Percentiles rank a stretch among this genome's conserved stretches.
Conservation (phyloP, 148 eudicot species). For the Rhododendron molle region DNA sequence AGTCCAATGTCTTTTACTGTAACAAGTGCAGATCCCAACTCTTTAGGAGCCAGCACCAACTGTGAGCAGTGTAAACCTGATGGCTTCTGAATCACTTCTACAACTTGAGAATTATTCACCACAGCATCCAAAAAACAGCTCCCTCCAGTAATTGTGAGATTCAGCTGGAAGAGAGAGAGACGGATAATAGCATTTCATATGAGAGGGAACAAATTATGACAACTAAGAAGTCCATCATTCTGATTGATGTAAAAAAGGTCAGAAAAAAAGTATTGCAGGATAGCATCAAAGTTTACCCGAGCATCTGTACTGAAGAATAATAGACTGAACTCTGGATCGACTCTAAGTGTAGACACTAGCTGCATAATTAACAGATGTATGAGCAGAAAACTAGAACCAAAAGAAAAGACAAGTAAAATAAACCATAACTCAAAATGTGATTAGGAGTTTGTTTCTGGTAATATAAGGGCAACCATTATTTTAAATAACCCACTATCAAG, state of each 20-base stretch:
- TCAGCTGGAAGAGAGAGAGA: conserved; percentile 30
- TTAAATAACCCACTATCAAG: background rate
- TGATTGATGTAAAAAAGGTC: background rate
- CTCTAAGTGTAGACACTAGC: conserved; percentile 67
- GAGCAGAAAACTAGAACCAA: conserved; percentile 8
- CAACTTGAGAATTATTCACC: conserved; percentile 64
- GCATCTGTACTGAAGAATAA: conserved; percentile 60
- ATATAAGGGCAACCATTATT: background rate
- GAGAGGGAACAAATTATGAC: background rate
- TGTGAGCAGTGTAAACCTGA: conserved; percentile 51
- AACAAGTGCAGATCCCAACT: conserved; percentile 62
- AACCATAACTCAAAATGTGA: background rate
- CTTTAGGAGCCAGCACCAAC: conserved; percentile 61
- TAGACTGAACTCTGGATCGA: conserved; percentile 63
- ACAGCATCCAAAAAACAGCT: conserved; percentile 64
- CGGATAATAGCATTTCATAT: background rate
- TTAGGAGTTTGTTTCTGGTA: background rate
- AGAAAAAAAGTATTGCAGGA: background rate
- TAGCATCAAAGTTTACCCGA: conserved; percentile 28
- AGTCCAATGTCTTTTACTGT: conserved; percentile 74
- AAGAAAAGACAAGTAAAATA: background rate
- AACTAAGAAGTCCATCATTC: background rate
- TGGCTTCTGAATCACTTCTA: conserved; percentile 55
- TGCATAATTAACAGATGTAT: conserved; percentile 27
- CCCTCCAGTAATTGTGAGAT: conserved; percentile 80